Evolutionary conservation across 73 alveolate species (phyloP), one percentile per base, ranked within the genome.

Genomic region (Paramecium bursaria): DNA sequence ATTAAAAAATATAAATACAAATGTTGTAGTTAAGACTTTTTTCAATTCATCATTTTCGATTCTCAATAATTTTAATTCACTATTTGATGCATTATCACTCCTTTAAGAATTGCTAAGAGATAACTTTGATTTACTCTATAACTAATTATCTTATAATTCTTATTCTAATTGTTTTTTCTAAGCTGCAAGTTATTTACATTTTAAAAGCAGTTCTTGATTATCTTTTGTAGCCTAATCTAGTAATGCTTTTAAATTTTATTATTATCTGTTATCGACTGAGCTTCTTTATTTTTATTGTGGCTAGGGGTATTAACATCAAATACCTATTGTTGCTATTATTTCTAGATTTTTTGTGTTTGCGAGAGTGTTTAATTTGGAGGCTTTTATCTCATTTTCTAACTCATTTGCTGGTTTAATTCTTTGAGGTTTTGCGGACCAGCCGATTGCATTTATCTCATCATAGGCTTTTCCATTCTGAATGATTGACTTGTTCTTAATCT

Each of bases 31-130:
- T 14, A 67, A 3, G n/a, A 67, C 27, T 42, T 47, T 67, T 23
- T 67, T 67, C 39, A 67, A 67, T 21, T 67, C 82, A 9, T 67
- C 82, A 67, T 67, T 67, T 10, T 67, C 82, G 46, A 31, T 67
- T 25, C 46, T 31, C 35, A 67, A 6, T 17, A 67, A 42, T 67
- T 35, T 67, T 14, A 67, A 15, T 23, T 67, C 82, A 2, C 60
- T 25, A 42, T 31, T 67, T 4, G 48, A 25, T 4, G 53, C 55
- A 6, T 19, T 25, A n/a, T 31, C 53, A 9, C 22, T 35, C 30
- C 44, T 67, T 5, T 35, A 57, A 10, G 44, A 39, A 33, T 25
- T 39, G 2, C 82, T 47, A 67, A 35, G 33, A 25, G 33, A 67
- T 21, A n/a, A n/a, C n/a, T 31, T 67, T 15, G 57, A 48, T 21